Base-by-base conservation (phyloP, 2,329 filamentous ascomycete species). In the Colletotrichum tabaci region DNA sequence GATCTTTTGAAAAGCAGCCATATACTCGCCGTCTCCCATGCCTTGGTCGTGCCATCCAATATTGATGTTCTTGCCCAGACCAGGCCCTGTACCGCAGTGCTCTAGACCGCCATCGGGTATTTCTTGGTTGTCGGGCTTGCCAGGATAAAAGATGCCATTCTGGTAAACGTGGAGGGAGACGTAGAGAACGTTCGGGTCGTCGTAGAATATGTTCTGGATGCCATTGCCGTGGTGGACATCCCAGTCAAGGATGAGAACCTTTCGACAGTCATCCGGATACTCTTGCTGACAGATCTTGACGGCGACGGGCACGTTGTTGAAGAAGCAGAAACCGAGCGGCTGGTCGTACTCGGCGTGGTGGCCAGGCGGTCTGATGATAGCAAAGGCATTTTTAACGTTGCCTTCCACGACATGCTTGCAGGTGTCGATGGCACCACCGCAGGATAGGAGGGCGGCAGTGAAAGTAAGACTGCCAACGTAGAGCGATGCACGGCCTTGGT, bases 1-100 rank as follows among this genome's bases (percentile, higher is more conserved):
- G 46, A 98, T 92, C 79, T 95, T 92, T 77, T 99, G 95, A 77
- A 99, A 99, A 1, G 96, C 96, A 60, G 94, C 96, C 84, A 99
- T 90, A 81, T 99, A 99, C 80, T 99, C 96, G 5, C 94, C 95
- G 80, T 99, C 96, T 1, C 95, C 95, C 94, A 99, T 98, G 0
- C 92, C 90, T 75, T 92, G 90, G 56, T 89, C 86, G 67, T 90
- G 86, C 90, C 90, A 92, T 40, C 88, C 89, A 56, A 92, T 92
- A 76, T 92, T 92, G 80, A 92, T 84, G 78, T 92, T 92, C 76
- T 85, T 89, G 4, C 90, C 90, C 6, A 88, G 78, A 1, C 89
- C 90, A 0, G 80, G 76, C 0, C 86, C 88, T 2, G 82, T 82
- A 35, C 90, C 90, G 71, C 89, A 89, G 67, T 90, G 88, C 74